A percentile compares a stretch with the other conserved stretches of the same genome.
Conservation (phyloP, 1,284 basidiomycete genomes). For the Pisolithus thermaeus region DNA sequence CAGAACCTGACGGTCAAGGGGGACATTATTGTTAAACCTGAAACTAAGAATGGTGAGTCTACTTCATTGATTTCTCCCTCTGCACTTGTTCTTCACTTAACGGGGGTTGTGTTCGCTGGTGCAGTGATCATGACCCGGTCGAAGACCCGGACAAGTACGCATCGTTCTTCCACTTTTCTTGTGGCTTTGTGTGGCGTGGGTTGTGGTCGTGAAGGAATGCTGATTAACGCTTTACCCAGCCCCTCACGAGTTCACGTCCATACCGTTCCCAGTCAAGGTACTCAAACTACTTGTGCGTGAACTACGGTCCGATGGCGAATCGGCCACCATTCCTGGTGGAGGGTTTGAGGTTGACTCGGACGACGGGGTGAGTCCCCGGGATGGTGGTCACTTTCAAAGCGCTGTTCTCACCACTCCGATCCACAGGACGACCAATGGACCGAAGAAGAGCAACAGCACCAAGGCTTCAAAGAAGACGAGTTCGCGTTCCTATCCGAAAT, state of each 20-base stretch:
- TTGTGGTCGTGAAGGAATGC: conserved; percentile 8
- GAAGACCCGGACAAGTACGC: conserved; percentile 76
- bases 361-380: conserved; percentile 56
- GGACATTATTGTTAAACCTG: conserved; percentile 81
- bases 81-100: conserved; percentile 13
- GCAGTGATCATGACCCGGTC: conserved; percentile 95
- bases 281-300: conserved; percentile 88
- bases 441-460: conserved; percentile 63
- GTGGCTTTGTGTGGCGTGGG: background rate
- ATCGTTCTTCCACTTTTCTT: conserved; percentile 6
- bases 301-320: conserved; percentile 67
- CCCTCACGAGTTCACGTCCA: conserved; percentile 79
- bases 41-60: conserved; percentile 72
- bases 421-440: conserved; percentile 81
- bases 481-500: conserved; percentile 65
- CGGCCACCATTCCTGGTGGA: conserved; percentile 54
- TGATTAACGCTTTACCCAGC: conserved; percentile 36
- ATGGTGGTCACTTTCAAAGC: conserved; percentile 6
- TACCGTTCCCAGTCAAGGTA: conserved; percentile 87
- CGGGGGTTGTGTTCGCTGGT: conserved; percentile 13
- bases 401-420: conserved; percentile 3
- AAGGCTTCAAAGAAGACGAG: conserved; percentile 56
- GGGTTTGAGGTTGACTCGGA: conserved; percentile 63
- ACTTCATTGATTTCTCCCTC: background rate
- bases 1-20: conserved; percentile 77